Conservation (phyloP, 768 basidiomycete genomes). For the Lentinula edodes region DNA sequence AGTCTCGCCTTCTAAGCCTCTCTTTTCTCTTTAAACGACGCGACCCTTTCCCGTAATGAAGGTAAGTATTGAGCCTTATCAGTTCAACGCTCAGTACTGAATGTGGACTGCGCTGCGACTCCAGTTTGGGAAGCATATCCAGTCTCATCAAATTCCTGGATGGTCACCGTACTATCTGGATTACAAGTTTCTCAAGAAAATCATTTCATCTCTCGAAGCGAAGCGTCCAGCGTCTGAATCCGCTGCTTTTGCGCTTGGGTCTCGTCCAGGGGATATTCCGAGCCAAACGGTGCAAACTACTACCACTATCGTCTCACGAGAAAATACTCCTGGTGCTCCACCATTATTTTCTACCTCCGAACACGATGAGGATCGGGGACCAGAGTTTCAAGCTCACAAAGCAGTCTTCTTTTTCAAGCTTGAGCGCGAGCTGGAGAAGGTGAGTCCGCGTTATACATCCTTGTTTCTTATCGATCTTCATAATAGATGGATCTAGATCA, state of each 20-base stretch:
- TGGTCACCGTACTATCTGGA: conserved; percentile 96
- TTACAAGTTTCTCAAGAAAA: conserved; percentile 98
- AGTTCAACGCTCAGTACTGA: neutral
- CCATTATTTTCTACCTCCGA: conserved; percentile 57
- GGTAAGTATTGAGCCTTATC: conserved; percentile 1
- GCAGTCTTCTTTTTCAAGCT: conserved; percentile 99
- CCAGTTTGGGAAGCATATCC: conserved; percentile 99
- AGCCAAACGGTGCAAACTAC: conserved; percentile 24
- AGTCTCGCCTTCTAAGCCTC: neutral
- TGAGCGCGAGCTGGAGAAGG: conserved; percentile 96
- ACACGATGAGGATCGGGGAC: conserved; percentile 68
- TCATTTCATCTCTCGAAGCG: conserved; percentile 90
- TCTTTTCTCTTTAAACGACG: neutral
- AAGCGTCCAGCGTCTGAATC: conserved; percentile 90
- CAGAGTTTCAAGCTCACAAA: conserved; percentile 91
- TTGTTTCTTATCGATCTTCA: conserved; percentile 8
- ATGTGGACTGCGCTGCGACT: conserved; percentile 16
- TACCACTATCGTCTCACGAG: conserved; percentile 20
- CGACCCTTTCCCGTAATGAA: conserved; percentile 5
- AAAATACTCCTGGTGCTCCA: conserved; percentile 43
- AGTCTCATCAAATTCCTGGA: conserved; percentile 92
- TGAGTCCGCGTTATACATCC: conserved; percentile 22
- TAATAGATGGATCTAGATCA: conserved; percentile 59
- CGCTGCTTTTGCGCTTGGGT: conserved; percentile 76
- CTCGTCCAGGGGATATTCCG: conserved; percentile 59